Conservation (phyloP, 768 basidiomycete species). For the Favolaschia claudopus region DNA sequence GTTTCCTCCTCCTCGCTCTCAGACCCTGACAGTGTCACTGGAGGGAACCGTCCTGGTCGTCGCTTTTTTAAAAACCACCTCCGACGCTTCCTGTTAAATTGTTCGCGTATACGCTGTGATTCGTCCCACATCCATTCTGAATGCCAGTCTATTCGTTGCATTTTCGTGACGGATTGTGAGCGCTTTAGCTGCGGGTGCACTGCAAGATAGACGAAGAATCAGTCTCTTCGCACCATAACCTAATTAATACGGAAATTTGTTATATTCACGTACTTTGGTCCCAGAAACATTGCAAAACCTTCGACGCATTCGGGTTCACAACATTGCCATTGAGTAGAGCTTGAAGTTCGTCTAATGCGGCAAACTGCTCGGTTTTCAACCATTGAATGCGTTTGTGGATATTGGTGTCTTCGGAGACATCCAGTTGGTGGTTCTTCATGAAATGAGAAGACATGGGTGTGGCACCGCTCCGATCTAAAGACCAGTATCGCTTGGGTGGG, state of each 20-base stretch:
- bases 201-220: neutral
- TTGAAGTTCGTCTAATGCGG: neutral
- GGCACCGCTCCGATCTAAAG: neutral
- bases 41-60: neutral
- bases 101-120: neutral
- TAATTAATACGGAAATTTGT: no score
- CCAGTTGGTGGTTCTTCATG: neutral
- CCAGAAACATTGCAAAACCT: neutral
- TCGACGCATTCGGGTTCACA: neutral
- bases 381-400: neutral
- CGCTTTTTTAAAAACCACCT: neutral
- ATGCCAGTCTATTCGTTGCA: constrained; percentile 2
- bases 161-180: neutral
- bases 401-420: neutral
- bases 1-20: neutral
- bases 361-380: neutral
- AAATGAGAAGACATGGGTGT: constrained; percentile 2
- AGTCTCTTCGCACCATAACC: no score
- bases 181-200: neutral
- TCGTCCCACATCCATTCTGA: constrained; percentile 14
- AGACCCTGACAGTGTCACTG: neutral
- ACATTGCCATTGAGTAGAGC: neutral
- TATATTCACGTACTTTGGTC: neutral
- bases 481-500: neutral
- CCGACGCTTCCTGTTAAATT: neutral